Base-by-base conservation (phyloP, 106 monocot genomes). In the Phalaenopsis equestris region DNA sequence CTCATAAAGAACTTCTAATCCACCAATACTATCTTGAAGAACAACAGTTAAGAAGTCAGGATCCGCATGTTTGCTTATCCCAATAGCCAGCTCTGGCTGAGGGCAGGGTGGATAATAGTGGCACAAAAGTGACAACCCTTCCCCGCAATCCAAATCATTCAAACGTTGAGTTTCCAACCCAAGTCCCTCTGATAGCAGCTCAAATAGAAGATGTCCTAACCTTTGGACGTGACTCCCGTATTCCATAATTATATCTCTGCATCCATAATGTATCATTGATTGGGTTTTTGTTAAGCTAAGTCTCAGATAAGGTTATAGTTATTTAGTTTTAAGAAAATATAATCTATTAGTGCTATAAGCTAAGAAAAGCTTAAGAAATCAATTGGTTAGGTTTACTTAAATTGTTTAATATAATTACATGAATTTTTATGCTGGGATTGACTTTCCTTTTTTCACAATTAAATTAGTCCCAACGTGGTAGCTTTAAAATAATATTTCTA, bases 71-170 rank as follows among this genome's bases (percentile, higher is more conserved):
- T 75, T 75, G 87, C 83, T 80, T 4, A 82, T 82, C 8, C 95
- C 95, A 21, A 95, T 56, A 9, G 95, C 83, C 4, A 92, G 84
- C 17, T 89, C 80, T 8, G 92, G 90, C 79, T 95, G 81, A 7
- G 92, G 92, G 79, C 95, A 95, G 8, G 90, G 80, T 36, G 95
- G 95, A 75, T 95, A 95, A 56, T 92, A 95, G 49, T 95, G 87
- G 18, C 30, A 79, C 10, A 85, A 18, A 19, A 89, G 16, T 47
- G 41, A 30, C 41, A 86, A 84, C 16, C 86, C 87, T 57, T 81
- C 49, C 16, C 24, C 73, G 46, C 89, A 92, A 0, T 89, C 86
- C 57, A 90, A 83, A 18, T 86, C 90, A 7, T 76, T 83, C 9
- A 95, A 49, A 41, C 89, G 78, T 36, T 52, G 73, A 6, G 83